These are phyloP conservation scores for Physaria fendleri DNA, from an alignment of 345 rosid species.

Conservation along the genomic window DNA sequence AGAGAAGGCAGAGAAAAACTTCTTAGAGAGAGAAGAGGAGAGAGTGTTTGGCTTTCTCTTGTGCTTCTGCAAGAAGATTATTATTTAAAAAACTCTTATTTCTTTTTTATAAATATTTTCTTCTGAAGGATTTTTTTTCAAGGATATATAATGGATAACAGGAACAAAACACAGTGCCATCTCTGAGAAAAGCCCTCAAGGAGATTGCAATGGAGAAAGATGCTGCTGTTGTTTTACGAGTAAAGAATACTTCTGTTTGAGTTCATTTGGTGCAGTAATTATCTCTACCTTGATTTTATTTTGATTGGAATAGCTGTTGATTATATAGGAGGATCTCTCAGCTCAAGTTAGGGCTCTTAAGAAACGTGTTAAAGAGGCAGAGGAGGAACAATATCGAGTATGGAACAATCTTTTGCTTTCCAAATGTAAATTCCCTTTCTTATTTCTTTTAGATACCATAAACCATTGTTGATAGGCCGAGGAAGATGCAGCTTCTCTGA, in stretches of 20 bases:
- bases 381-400: constrained; percentile 89
- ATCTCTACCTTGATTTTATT: neutral
- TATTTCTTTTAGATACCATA: constrained; percentile 5
- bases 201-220: constrained; percentile 99
- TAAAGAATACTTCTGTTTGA: constrained; percentile 14
- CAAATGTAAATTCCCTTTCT: neutral
- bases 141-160: constrained; percentile 35
- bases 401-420: constrained; percentile 21
- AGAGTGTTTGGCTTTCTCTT: no score
- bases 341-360: constrained; percentile 85
- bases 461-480: constrained; percentile 58
- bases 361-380: constrained; percentile 83
- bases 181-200: constrained; percentile 86
- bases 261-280: neutral
- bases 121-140: no score
- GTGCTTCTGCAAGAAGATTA: no score
- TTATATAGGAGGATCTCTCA: constrained; percentile 81
- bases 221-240: constrained; percentile 96
- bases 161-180: constrained; percentile 86
- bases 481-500: constrained; percentile 94
- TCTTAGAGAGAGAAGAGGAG: no score
- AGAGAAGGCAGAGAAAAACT: no score
- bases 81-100: no score
- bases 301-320: constrained; percentile 11
- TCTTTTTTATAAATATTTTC: no score